These are phyloP conservation scores for Herpetomonas samuelpessoai DNA, from an alignment of 208 protist genomes.

Conservation along the genomic window DNA sequence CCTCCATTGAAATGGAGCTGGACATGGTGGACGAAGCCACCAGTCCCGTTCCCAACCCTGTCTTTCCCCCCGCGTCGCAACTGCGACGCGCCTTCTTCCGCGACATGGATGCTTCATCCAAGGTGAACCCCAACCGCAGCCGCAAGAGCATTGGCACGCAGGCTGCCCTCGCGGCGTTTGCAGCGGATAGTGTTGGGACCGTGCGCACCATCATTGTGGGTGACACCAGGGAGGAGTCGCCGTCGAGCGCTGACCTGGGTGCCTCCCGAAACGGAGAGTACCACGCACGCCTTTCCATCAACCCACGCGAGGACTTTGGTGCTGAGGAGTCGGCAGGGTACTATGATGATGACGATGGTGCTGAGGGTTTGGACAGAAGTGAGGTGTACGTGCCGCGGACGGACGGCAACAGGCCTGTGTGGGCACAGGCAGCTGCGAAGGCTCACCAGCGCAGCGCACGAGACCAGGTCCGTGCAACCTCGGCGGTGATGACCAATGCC, in stretches of 20 bases:
- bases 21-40: conserved; percentile 1
- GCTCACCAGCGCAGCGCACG: neutral
- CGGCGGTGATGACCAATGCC: conserved; percentile 26
- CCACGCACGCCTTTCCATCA: neutral
- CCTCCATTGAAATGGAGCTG: conserved; percentile 19
- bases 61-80: neutral
- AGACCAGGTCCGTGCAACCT: conserved; percentile 17
- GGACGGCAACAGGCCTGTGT: neutral
- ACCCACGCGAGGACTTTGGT: neutral
- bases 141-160: conserved; percentile 9
- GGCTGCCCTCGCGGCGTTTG: no score
- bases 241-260: no score
- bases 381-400: conserved; percentile 1
- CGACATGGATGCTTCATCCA: conserved; percentile 46
- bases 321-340: neutral
- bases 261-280: no score
- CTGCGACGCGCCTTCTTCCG: conserved; percentile 52
- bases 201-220: neutral
- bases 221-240: neutral
- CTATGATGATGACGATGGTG: no score
- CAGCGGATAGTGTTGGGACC: no score
- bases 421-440: neutral
- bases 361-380: neutral
- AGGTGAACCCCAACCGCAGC: conserved; percentile 45
- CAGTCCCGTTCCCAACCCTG: neutral